A percentile compares a stretch with the other conserved stretches of the same genome.
Evolutionary conservation across 1,284 basidiomycete genomes (phyloP).

Genomic region (Irpex sp.): DNA sequence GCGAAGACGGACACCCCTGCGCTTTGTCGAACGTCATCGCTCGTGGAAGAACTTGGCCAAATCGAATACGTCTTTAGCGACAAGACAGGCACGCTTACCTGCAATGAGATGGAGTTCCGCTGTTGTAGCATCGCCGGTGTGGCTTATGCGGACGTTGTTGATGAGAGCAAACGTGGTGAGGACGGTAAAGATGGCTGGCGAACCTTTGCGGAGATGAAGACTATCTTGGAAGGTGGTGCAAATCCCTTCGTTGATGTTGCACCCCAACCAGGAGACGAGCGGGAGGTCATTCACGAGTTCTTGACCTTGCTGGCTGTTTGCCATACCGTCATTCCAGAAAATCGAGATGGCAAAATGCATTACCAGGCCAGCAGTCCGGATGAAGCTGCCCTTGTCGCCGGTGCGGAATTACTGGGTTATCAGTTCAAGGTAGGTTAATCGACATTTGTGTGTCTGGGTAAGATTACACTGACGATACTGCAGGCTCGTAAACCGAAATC

Average conservation of each 20-base stretch:
- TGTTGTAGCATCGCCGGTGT: conserved; percentile 88
- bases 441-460: conserved; percentile 1
- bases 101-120: conserved; percentile 98
- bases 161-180: conserved; percentile 70
- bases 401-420: conserved; percentile 90
- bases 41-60: conserved; percentile 98
- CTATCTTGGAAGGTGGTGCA: conserved; percentile 40
- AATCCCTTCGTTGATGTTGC: conserved; percentile 53
- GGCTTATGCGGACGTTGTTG: conserved; percentile 85
- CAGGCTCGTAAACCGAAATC: conserved; percentile 95
- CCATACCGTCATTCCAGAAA: conserved; percentile 98
- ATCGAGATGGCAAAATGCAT: conserved; percentile 76
- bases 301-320: conserved; percentile 90
- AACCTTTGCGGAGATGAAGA: conserved; percentile 70
- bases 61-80: conserved; percentile 99
- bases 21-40: conserved; percentile 91
- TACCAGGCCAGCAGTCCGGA: conserved; percentile 98
- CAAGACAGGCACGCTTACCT: conserved; percentile 96
- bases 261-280: conserved; percentile 37
- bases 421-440: conserved; percentile 76
- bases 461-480: conserved; percentile 4
- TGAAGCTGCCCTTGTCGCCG: conserved; percentile 93
- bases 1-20: conserved; percentile 93
- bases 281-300: conserved; percentile 77
- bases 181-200: conserved; percentile 68